A percentile compares a stretch with the other conserved stretches of the same genome.
These are phyloP conservation scores for Coelastrella sp. DNA, from an alignment of 139 green algal species.

Conservation along the genomic window DNA sequence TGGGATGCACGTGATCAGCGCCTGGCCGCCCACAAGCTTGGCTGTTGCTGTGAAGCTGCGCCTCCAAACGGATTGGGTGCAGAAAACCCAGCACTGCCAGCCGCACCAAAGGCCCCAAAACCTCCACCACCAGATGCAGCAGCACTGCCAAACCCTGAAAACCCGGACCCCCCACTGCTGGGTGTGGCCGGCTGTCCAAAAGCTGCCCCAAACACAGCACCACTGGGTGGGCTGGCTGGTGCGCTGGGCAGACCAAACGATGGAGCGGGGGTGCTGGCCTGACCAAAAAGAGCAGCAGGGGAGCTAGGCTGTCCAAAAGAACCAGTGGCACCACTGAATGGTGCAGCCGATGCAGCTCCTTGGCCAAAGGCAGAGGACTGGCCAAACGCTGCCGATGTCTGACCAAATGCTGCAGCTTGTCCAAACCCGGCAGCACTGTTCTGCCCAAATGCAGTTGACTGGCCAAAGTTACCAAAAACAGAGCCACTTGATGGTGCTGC, in stretches of 20 bases:
- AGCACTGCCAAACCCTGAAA: conserved; percentile 28
- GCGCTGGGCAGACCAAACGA: conserved; percentile 6
- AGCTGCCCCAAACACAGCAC: not conserved
- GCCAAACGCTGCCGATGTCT: conserved; percentile 17
- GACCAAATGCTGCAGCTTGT: conserved; percentile 20
- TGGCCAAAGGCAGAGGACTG: conserved; percentile 30
- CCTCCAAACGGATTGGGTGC: not conserved
- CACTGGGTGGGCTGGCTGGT: not conserved
- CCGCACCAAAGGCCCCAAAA: conserved; percentile 27
- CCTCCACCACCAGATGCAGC: conserved; percentile 12
- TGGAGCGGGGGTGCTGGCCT: not conserved
- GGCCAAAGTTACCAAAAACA: conserved; percentile 43
- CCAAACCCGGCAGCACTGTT: not conserved
- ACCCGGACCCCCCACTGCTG: not conserved
- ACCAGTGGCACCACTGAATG: not conserved
- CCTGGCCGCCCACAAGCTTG: conserved; percentile 25
- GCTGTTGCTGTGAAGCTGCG: conserved; percentile 14
- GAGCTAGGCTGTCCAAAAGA: conserved; percentile 18
- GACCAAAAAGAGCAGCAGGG: conserved; percentile 11
- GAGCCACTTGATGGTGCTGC: not conserved
- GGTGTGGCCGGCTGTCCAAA: conserved; percentile 24
- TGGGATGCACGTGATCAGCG: not conserved
- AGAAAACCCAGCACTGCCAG: not conserved
- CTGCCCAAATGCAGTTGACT: conserved; percentile 21
- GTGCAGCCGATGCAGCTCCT: not conserved